A percentile compares a stretch with the other conserved stretches of the same genome.
Evolutionary conservation across 192 early-diverging fungal genomes (phyloP).

Genomic region (Dissophora globulifera): DNA sequence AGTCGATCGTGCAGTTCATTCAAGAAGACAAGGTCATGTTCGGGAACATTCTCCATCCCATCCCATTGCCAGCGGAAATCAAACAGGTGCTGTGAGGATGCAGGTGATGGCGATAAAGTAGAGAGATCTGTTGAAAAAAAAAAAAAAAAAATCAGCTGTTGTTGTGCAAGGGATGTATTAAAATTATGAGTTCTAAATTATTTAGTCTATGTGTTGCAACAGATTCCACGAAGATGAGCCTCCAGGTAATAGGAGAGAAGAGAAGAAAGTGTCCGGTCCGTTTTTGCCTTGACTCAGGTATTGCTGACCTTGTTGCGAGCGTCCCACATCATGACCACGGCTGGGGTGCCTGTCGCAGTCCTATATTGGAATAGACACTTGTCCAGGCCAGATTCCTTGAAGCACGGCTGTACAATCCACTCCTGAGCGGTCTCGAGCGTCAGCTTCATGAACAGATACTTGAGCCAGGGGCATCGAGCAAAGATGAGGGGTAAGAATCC

Average conservation of each 20-base stretch:
- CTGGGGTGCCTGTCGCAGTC: slow-evolving; percentile 36
- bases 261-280: too few species aligned
- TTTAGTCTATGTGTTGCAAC: too few species aligned
- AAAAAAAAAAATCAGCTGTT: neutral
- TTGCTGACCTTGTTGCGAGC: slow-evolving; percentile 15
- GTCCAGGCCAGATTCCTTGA: slow-evolving; percentile 27
- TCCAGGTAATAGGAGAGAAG: neutral
- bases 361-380: slow-evolving; percentile 45
- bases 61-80: too few species aligned
- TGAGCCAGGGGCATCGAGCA: slow-evolving; percentile 18
- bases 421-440: slow-evolving; percentile 47
- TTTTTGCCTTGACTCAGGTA: neutral
- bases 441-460: slow-evolving; percentile 52
- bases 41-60: slow-evolving; percentile 16
- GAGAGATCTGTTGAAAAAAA: neutral
- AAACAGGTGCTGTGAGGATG: too few species aligned
- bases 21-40: slow-evolving; percentile 20
- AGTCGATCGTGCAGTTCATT: slow-evolving; percentile 38
- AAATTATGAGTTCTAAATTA: too few species aligned
- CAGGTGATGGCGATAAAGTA: neutral
- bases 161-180: too few species aligned
- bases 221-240: too few species aligned
- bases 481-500: slow-evolving; percentile 28
- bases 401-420: slow-evolving; percentile 45
- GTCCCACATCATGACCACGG: slow-evolving; percentile 50